Evolutionary conservation across 2,329 filamentous ascomycete genomes (phyloP).

Genomic region (Colletotrichum caudatum): DNA sequence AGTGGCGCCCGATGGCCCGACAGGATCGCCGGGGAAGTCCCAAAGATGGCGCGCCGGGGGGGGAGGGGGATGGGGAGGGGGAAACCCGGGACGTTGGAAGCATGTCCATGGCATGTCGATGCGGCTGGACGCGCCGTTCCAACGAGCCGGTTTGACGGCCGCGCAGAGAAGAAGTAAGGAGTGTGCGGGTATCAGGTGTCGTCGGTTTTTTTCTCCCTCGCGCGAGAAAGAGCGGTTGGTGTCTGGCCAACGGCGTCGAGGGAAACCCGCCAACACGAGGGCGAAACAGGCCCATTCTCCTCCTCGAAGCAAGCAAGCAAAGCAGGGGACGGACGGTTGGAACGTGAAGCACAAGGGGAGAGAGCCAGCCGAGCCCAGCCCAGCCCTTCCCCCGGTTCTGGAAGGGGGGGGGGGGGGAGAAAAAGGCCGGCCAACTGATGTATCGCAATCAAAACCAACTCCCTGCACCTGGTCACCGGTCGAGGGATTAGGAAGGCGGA

Average conservation of each 20-base stretch:
- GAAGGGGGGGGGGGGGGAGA: neutral
- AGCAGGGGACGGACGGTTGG: neutral
- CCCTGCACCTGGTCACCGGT: slow-evolving; percentile 37
- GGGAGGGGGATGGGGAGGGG: neutral
- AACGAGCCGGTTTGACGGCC: slow-evolving; percentile 31
- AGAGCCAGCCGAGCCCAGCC: too few relatives aligned
- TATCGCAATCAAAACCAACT: slow-evolving; percentile 33
- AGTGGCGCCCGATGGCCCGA: slow-evolving; percentile 18
- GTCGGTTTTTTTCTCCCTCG: slow-evolving; percentile 28
- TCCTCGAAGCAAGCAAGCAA: slow-evolving; percentile 19
- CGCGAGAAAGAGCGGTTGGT: neutral
- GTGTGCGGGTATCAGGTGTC: slow-evolving; percentile 11
- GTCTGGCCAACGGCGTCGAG: slow-evolving; percentile 15
- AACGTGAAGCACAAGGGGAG: neutral
- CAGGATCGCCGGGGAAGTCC: neutral
- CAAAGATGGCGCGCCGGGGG: neutral
- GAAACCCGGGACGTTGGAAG: neutral
- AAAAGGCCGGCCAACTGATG: neutral
- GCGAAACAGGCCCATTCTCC: slow-evolving; percentile 12
- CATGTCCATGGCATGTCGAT: neutral
- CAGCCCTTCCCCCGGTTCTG: neutral
- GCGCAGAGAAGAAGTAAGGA: neutral
- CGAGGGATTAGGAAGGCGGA: slow-evolving; percentile 35
- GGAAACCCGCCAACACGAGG: neutral
- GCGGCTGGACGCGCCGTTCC: slow-evolving; percentile 3